Evolutionary conservation across 2,329 filamentous ascomycete species (phyloP).

Genomic region (Pyrenophora tritici-repentis): DNA sequence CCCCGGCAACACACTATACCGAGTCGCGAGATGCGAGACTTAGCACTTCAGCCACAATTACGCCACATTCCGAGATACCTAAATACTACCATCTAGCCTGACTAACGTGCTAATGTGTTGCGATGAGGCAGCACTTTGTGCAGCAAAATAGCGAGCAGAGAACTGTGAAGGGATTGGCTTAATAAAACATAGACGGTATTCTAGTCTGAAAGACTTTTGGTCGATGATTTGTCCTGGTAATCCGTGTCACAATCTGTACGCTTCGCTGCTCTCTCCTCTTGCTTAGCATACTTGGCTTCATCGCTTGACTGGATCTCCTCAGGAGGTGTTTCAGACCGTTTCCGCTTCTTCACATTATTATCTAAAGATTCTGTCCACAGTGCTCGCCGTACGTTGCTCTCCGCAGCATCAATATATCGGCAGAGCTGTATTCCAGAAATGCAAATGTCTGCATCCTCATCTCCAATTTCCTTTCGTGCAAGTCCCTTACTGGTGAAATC

Average conservation of each 20-base stretch:
- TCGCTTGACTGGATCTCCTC: slow-evolving; percentile 22
- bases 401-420: slow-evolving; percentile 16
- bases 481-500: slow-evolving; percentile 26
- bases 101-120: no score
- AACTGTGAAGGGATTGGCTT: no score
- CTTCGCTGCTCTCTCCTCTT: slow-evolving; percentile 28
- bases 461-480: slow-evolving; percentile 7
- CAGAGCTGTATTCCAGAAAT: background rate
- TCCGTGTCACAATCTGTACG: slow-evolving; percentile 12
- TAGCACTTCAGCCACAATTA: no score
- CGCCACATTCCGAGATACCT: no score
- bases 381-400: slow-evolving; percentile 15
- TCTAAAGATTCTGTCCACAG: slow-evolving; percentile 15
- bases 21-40: no score
- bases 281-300: slow-evolving; percentile 23
- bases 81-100: no score
- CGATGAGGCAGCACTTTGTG: no score
- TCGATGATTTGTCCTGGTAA: slow-evolving; percentile 15
- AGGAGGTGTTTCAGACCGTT: slow-evolving; percentile 20
- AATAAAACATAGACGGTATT: no score
- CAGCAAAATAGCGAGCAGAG: no score
- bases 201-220: slow-evolving; percentile 6
- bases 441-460: background rate
- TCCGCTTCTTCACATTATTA: slow-evolving; percentile 19
- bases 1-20: no score